Conservation (phyloP, 2,329 filamentous ascomycete genomes). For the Fusarium haematococcum region DNA sequence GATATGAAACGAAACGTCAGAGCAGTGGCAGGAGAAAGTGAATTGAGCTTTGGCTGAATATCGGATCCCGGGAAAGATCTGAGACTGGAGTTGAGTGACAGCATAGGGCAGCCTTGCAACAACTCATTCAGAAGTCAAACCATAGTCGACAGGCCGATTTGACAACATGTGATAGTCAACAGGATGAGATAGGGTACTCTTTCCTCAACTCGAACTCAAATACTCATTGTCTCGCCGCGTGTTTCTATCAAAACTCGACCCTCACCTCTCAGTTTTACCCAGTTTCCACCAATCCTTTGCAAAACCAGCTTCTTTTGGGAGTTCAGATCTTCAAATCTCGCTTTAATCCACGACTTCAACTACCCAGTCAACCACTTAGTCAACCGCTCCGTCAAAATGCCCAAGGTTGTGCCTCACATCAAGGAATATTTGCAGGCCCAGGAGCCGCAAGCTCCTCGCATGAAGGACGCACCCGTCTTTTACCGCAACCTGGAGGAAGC, state of each 20-base stretch:
- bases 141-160: not conserved
- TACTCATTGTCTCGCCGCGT: not conserved
- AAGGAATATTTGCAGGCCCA: constrained; percentile 23
- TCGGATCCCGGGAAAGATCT: constrained; percentile 10
- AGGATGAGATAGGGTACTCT: not conserved
- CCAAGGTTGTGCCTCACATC: constrained; percentile 22
- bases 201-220: not conserved
- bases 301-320: not conserved
- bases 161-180: not conserved
- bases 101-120: not conserved
- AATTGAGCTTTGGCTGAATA: not conserved
- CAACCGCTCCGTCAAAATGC: not conserved
- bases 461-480: constrained; percentile 17
- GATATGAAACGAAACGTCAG: not conserved
- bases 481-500: constrained; percentile 48
- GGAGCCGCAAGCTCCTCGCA: constrained; percentile 9
- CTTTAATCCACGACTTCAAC: not conserved
- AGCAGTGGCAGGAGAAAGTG: not conserved
- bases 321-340: not conserved
- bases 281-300: not conserved
- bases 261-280: not conserved
- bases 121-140: not conserved
- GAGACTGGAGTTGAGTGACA: not conserved
- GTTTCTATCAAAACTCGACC: not conserved
- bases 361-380: not conserved